Base-by-base conservation (phyloP, 192 early-diverging fungal genomes). In the Gorgonomyces haynaldii region DNA sequence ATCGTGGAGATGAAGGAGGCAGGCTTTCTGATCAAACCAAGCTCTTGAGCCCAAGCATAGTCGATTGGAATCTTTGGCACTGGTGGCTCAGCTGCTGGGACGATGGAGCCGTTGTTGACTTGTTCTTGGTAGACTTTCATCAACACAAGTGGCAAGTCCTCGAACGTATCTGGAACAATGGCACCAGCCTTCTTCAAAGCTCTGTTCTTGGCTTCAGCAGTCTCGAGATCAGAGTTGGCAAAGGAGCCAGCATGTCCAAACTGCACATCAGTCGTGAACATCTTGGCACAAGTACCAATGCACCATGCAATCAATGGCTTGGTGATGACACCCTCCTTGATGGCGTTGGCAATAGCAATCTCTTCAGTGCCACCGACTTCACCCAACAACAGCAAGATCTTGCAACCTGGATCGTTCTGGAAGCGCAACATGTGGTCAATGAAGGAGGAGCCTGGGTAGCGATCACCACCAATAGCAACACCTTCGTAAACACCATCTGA, bases 241-340 rank as follows among this genome's bases (percentile, higher is more conserved):
- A 98, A 74, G 7, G 88, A 86, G 42, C 94, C 94, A 48, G 94
- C 94, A 65, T 98, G 94, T 54, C 94, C 94, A 53, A 98, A 98
- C 75, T 98, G 94, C 35, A 97, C 73, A 37, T 95, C 91, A 16
- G 94, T 98, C 37, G 84, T 84, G 74, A 98, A 98, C 86, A 98
- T 95, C 69, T 85, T 92, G 24, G 91, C 94, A 65, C 94, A 98
- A 25, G 94, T 98, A 54, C 94, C 94, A 62, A 98, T 98, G 71
- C 88, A 91, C 94, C 94, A 98, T 5, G 94, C 94, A 42, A 98
- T 85, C 15, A 98, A 85, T n/a, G 94, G 94, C 78, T 98, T 98
- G 59, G 81, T 91, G 67, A 98, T 98, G 31, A 71, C 71, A 23
- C 82, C 82, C 42, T 81, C 70, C 56, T 84, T 81, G 46, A 98